Percentiles rank a stretch among this genome's conserved stretches.
Conservation (phyloP, 2,329 filamentous ascomycete species). For the Penicillium brasilianum region DNA sequence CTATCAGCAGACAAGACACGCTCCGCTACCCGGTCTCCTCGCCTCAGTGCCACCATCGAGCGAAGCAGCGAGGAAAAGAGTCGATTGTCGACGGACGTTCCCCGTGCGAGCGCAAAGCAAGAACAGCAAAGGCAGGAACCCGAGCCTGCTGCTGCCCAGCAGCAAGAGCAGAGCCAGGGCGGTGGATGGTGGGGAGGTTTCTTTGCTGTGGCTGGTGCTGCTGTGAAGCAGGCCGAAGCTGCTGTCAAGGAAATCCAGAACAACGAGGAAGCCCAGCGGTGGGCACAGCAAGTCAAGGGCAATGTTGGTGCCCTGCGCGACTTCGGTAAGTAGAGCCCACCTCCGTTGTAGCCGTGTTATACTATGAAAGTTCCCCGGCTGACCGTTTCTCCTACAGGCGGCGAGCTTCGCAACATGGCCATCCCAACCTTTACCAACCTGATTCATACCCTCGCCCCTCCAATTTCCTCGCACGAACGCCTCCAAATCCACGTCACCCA, state of each 20-base stretch:
- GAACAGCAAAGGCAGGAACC: constrained; percentile 47
- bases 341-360: not conserved
- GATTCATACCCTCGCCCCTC: constrained; percentile 91
- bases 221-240: constrained; percentile 87
- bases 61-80: constrained; percentile 69
- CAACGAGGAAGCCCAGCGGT: constrained; percentile 94
- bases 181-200: constrained; percentile 91
- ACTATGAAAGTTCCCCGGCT: not conserved
- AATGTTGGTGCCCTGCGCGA: constrained; percentile 80
- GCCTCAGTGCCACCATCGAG: constrained; percentile 57
- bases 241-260: constrained; percentile 94
- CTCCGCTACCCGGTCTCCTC: constrained; percentile 61
- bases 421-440: constrained; percentile 94
- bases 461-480: constrained; percentile 94
- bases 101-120: constrained; percentile 73
- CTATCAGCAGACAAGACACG: constrained; percentile 53
- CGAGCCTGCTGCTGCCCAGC: constrained; percentile 54
- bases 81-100: constrained; percentile 78
- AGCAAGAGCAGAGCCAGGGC: constrained; percentile 52
- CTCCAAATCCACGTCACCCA: constrained; percentile 97
- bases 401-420: constrained; percentile 82
- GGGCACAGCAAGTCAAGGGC: constrained; percentile 90
- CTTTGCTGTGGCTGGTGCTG: constrained; percentile 74
- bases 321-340: constrained; percentile 61
- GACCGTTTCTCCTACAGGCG: constrained; percentile 62